Evolutionary conservation across 106 monocot species (phyloP).

Genomic region (Apostasia shenzhenica): DNA sequence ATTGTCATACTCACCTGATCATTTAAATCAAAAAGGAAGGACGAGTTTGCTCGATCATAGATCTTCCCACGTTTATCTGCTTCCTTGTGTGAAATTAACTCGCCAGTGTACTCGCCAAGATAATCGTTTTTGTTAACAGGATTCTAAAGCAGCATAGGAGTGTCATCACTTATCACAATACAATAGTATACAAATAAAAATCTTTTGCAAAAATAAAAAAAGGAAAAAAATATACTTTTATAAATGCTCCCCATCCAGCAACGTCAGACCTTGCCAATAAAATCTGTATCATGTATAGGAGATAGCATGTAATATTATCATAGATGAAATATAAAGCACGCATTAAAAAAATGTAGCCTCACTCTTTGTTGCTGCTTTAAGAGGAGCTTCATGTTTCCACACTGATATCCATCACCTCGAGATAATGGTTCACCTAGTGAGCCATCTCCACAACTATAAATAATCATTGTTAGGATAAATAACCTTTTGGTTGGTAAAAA

Average conservation of each 20-base stretch:
- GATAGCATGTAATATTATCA: background rate
- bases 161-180: background rate
- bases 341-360: slow-evolving; percentile 4
- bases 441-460: slow-evolving; percentile 88
- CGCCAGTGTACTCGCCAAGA: slow-evolving; percentile 98
- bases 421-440: slow-evolving; percentile 61
- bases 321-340: background rate
- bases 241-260: slow-evolving; percentile 99
- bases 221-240: slow-evolving; percentile 44
- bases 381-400: slow-evolving; percentile 99
- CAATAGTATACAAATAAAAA: background rate
- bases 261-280: slow-evolving; percentile 85
- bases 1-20: slow-evolving; percentile 58
- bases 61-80: slow-evolving; percentile 99
- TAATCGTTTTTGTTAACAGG: slow-evolving; percentile 96
- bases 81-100: slow-evolving; percentile 93
- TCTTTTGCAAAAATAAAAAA: background rate
- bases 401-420: slow-evolving; percentile 84
- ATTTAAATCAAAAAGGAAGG: slow-evolving; percentile 97
- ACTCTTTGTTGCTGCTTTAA: slow-evolving; percentile 90
- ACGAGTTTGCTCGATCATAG: slow-evolving; percentile 96
- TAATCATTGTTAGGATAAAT: background rate
- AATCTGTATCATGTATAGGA: slow-evolving; percentile 32
- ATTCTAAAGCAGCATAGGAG: slow-evolving; percentile 33
- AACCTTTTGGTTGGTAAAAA: too few species aligned